These are phyloP conservation scores for Funneliformis geosporum DNA, from an alignment of 192 early-diverging fungal species.

Conservation along the genomic window DNA sequence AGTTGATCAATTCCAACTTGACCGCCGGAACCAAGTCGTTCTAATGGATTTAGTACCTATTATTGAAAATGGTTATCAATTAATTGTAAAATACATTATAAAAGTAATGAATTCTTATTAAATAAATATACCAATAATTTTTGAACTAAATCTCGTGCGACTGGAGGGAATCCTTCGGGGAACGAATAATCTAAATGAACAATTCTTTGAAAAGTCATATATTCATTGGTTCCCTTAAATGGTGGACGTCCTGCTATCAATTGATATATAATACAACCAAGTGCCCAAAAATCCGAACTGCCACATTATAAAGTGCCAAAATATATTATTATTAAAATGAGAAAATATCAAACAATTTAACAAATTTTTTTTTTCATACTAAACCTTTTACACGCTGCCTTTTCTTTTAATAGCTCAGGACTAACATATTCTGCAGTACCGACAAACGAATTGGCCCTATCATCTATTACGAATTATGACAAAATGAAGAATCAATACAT, in stretches of 20 bases:
- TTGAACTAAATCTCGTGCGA: conserved; percentile 76
- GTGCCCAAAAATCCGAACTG: conserved; percentile 80
- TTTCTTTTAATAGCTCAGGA: conserved; percentile 92
- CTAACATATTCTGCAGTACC: conserved; percentile 99
- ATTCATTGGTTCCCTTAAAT: conserved; percentile 94
- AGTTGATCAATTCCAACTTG: conserved; percentile 58
- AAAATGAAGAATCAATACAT: neutral
- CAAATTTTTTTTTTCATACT: neutral
- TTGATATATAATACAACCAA: conserved; percentile 93
- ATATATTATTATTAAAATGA: neutral
- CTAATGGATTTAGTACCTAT: conserved; percentile 55
- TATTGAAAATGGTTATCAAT: neutral
- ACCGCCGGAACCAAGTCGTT: conserved; percentile 62
- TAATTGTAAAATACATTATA: neutral
- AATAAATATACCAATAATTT: conserved; percentile 59
- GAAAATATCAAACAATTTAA: neutral
- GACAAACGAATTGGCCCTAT: conserved; percentile 87
- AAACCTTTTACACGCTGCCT: conserved; percentile 76
- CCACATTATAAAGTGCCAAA: neutral
- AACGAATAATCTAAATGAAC: conserved; percentile 84
- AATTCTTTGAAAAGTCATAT: conserved; percentile 96
- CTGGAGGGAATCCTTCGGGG: conserved; percentile 70
- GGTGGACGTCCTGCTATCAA: conserved; percentile 86
- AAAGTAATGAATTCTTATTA: neutral
- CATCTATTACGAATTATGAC: conserved; percentile 27